A percentile compares a stretch with the other conserved stretches of the same genome.
Conservation (phyloP, 768 basidiomycete species). For the Hemileccinum rubropunctum region DNA sequence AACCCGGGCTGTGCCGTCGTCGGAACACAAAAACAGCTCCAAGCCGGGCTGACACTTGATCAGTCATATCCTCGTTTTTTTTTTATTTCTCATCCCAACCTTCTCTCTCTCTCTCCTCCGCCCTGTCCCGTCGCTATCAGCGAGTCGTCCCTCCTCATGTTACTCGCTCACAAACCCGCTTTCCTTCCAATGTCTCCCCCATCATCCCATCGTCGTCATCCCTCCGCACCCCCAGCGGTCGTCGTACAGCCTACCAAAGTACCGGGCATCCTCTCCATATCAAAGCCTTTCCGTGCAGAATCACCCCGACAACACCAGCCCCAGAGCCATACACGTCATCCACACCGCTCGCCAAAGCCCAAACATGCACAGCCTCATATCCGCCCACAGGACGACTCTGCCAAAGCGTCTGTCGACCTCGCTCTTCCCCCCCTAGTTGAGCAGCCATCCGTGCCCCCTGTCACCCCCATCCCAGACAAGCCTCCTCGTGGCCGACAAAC, state of each 20-base stretch:
- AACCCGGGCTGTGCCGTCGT: slow-evolving; percentile 28
- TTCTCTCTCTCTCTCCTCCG: not conserved
- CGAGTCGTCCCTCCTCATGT: slow-evolving; percentile 33
- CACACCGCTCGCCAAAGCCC: slow-evolving; percentile 37
- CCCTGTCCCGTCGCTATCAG: not conserved
- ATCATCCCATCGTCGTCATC: slow-evolving; percentile 55
- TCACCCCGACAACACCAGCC: slow-evolving; percentile 36
- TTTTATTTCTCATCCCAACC: slow-evolving; percentile 1
- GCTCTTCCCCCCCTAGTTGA: too few relatives aligned
- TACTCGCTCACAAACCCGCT: slow-evolving; percentile 41
- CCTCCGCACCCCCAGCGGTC: slow-evolving; percentile 66
- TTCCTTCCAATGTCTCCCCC: slow-evolving; percentile 29
- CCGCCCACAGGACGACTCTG: slow-evolving; percentile 25
- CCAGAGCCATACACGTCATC: slow-evolving; percentile 33
- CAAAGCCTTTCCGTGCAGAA: slow-evolving; percentile 47
- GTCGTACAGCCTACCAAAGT: slow-evolving; percentile 70
- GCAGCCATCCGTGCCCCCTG: too few relatives aligned
- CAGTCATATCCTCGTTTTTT: slow-evolving; percentile 26
- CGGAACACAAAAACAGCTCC: slow-evolving; percentile 35
- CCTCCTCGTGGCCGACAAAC: slow-evolving; percentile 32
- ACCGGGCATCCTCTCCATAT: slow-evolving; percentile 69
- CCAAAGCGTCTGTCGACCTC: too few relatives aligned
- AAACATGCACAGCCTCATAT: slow-evolving; percentile 25
- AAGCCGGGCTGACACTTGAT: slow-evolving; percentile 31
- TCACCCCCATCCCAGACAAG: slow-evolving; percentile 27